A percentile compares a stretch with the other conserved stretches of the same genome.
Evolutionary conservation across 495 filamentous ascomycete genomes (phyloP).

Genomic region (Aspergillus ostianus): DNA sequence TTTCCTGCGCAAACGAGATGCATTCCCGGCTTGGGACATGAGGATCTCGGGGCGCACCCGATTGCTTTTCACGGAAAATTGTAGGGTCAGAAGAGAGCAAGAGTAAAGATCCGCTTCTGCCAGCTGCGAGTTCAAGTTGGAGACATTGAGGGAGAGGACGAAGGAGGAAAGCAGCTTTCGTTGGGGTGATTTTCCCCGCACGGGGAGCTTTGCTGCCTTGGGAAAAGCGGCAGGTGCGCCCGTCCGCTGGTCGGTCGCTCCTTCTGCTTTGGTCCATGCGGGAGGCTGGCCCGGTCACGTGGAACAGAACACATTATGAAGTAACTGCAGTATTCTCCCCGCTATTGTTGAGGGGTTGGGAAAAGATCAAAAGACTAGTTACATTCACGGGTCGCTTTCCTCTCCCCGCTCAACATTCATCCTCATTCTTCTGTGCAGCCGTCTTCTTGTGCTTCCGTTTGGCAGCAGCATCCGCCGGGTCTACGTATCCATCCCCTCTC

Average conservation of each 20-base stretch:
- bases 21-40: background rate
- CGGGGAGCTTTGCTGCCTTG: background rate
- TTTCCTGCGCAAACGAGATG: constrained; percentile 10
- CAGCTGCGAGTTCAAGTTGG: too few species aligned
- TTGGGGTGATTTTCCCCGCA: background rate
- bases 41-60: background rate
- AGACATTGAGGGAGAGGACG: background rate
- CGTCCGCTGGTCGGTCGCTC: too few species aligned
- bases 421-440: constrained; percentile 20
- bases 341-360: background rate
- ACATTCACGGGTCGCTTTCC: background rate
- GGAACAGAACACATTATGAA: background rate
- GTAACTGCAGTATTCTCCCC: background rate
- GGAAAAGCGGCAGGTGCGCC: background rate
- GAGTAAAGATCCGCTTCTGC: background rate
- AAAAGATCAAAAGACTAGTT: background rate
- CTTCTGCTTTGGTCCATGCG: background rate
- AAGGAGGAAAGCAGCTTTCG: too few species aligned
- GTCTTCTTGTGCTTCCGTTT: constrained; percentile 34
- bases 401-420: constrained; percentile 11
- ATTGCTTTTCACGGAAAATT: background rate
- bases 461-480: constrained; percentile 37
- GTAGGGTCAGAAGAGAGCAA: background rate
- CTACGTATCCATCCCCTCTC: constrained; percentile 65
- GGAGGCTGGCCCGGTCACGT: background rate